Conservation (phyloP, 805 yeast species). For the Zygosaccharomyces siamensis region DNA sequence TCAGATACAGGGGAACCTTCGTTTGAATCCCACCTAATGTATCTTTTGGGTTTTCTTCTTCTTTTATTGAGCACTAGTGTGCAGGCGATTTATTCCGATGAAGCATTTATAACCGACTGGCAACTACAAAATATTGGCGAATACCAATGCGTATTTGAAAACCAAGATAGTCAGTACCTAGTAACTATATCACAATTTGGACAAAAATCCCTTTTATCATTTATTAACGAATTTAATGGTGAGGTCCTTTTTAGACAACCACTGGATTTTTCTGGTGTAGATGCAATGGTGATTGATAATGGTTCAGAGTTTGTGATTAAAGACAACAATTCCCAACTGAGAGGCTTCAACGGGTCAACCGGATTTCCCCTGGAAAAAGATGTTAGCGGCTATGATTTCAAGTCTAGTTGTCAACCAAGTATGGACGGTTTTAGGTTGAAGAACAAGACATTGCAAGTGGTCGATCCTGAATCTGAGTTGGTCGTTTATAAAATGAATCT, state of each 20-base stretch:
- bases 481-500: conserved; percentile 16
- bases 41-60: not conserved
- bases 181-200: conserved; percentile 29
- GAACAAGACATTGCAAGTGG: conserved; percentile 14
- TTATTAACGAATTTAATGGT: conserved; percentile 36
- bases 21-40: not conserved
- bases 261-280: conserved; percentile 19
- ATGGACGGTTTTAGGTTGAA: conserved; percentile 7
- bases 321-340: not conserved
- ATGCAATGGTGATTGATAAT: conserved; percentile 13
- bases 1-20: not conserved
- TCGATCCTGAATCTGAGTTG: conserved; percentile 19
- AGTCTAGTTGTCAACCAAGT: conserved; percentile 20
- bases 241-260: conserved; percentile 33
- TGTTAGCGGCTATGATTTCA: conserved; percentile 10
- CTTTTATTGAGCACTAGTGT: conserved; percentile 5
- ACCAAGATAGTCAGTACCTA: conserved; percentile 15
- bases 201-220: conserved; percentile 30
- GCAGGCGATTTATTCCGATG: conserved; percentile 43
- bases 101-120: conserved; percentile 55
- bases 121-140: conserved; percentile 44
- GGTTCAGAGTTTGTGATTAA: conserved; percentile 14
- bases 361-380: conserved; percentile 19
- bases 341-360: conserved; percentile 14
- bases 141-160: conserved; percentile 28